Conservation (phyloP, 2,329 filamentous ascomycete genomes). For the Neonectria hederae region DNA sequence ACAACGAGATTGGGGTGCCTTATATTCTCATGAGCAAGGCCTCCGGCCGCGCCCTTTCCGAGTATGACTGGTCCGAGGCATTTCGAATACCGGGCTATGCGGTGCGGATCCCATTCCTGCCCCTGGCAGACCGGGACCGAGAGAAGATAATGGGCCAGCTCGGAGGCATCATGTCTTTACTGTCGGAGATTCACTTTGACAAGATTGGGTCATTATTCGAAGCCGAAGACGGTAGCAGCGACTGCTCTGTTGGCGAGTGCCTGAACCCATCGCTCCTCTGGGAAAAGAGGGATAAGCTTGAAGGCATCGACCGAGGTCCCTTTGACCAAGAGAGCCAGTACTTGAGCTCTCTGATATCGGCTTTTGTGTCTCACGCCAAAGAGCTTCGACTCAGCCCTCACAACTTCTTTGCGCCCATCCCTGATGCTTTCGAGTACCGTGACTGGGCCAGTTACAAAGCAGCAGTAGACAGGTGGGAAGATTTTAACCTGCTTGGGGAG, state of each 20-base stretch:
- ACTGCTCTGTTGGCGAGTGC: conserved; percentile 35
- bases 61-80: conserved; percentile 35
- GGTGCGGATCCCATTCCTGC: conserved; percentile 22
- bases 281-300: conserved; percentile 37
- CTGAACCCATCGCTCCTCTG: conserved; percentile 37
- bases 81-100: conserved; percentile 25
- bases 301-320: conserved; percentile 39
- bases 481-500: conserved; percentile 26
- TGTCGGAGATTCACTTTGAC: conserved; percentile 32
- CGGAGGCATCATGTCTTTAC: conserved; percentile 28
- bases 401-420: conserved; percentile 44
- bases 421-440: conserved; percentile 35
- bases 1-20: conserved; percentile 38
- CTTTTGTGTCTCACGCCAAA: conserved; percentile 35
- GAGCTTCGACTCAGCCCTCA: conserved; percentile 41
- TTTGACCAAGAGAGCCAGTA: conserved; percentile 40
- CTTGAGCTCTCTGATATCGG: conserved; percentile 39
- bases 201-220: conserved; percentile 39
- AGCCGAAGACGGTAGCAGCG: conserved; percentile 15
- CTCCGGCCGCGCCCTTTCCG: conserved; percentile 28
- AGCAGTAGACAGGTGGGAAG: conserved; percentile 17
- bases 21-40: conserved; percentile 41
- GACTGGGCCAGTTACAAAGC: conserved; percentile 28
- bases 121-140: conserved; percentile 25
- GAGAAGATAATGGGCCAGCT: conserved; percentile 36